Percentiles rank a stretch among this genome's conserved stretches.
Conservation (phyloP, 2,329 filamentous ascomycete genomes). For the Graphilbum fragrans region DNA sequence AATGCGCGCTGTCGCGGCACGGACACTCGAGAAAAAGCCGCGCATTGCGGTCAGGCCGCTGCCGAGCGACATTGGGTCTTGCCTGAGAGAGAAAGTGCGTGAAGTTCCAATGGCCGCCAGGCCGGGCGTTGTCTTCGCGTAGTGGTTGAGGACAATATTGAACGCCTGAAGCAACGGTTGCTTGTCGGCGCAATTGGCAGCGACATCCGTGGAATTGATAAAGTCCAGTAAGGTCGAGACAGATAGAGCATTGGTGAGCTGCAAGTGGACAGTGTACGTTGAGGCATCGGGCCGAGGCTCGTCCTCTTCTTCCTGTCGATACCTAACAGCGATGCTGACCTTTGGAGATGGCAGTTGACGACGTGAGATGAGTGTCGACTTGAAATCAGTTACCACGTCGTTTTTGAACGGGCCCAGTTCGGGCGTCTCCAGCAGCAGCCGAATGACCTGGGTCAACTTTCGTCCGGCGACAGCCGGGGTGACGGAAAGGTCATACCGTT, state of each 20-base stretch:
- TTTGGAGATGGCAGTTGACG: conserved; percentile 11
- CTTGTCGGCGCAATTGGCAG: conserved; percentile 34
- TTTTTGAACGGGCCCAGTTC: conserved; percentile 11
- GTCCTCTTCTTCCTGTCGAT: conserved; percentile 18
- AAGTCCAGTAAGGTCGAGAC: conserved; percentile 14
- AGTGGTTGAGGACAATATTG: conserved; percentile 37
- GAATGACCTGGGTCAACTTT: conserved; percentile 14
- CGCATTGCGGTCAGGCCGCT: conserved; percentile 18
- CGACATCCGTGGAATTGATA: conserved; percentile 21
- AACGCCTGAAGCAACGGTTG: conserved; percentile 31
- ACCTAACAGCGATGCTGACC: conserved; percentile 9
- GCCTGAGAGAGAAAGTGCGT: conserved; percentile 33
- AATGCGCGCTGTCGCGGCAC: conserved; percentile 38
- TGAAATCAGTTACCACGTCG: conserved; percentile 20
- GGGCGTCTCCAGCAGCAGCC: conserved; percentile 11
- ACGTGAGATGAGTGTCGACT: conserved; percentile 18
- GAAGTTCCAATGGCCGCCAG: conserved; percentile 27
- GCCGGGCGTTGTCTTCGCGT: conserved; percentile 20
- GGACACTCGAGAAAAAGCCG: conserved; percentile 44
- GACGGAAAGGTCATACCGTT: conserved; percentile 17
- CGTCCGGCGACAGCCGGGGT: conserved; percentile 18
- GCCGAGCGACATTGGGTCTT: conserved; percentile 13
- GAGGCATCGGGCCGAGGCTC: conserved; percentile 10
- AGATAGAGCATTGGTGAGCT: conserved; percentile 13
- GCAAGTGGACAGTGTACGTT: conserved; percentile 13